Conservation (phyloP, 139 green algal genomes). For the Deuterostichococcus epilithicus region DNA sequence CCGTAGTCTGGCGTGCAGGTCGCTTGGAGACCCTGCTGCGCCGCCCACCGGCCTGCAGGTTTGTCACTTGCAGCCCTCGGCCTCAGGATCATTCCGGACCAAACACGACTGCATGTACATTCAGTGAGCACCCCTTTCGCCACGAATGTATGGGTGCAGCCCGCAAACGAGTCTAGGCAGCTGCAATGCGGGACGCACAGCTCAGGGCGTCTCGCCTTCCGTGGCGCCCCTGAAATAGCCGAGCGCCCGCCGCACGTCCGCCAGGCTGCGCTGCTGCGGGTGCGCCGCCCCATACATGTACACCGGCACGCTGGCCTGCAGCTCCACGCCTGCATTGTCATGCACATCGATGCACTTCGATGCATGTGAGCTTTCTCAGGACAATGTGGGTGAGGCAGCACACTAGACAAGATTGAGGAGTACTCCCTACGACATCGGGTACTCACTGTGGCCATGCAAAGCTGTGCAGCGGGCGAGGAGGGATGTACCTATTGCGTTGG, state of each 20-base stretch:
- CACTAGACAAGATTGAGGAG: too few species aligned
- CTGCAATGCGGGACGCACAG: background rate
- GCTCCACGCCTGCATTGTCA: background rate
- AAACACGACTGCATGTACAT: background rate
- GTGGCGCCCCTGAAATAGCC: conserved; percentile 34
- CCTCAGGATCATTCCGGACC: too few species aligned
- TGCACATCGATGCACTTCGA: background rate
- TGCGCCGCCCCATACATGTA: conserved; percentile 65
- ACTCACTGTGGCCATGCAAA: too few species aligned
- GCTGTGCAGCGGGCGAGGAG: too few species aligned
- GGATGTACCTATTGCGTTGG: conserved; percentile 14
- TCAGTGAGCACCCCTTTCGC: too few species aligned
- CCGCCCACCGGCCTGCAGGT: background rate
- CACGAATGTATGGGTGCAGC: too few species aligned
- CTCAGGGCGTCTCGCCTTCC: background rate
- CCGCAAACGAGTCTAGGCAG: too few species aligned
- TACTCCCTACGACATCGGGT: too few species aligned
- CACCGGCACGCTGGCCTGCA: conserved; percentile 40
- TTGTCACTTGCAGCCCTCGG: too few species aligned
- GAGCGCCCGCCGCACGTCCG: conserved; percentile 46
- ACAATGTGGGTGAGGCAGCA: too few species aligned
- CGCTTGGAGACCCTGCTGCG: background rate
- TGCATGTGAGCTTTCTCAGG: too few species aligned
- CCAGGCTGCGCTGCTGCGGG: conserved; percentile 30
- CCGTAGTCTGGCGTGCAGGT: conserved; percentile 21